Conservation (phyloP, 352 stramenopile genomes). For the Globisporangium barbulae region DNA sequence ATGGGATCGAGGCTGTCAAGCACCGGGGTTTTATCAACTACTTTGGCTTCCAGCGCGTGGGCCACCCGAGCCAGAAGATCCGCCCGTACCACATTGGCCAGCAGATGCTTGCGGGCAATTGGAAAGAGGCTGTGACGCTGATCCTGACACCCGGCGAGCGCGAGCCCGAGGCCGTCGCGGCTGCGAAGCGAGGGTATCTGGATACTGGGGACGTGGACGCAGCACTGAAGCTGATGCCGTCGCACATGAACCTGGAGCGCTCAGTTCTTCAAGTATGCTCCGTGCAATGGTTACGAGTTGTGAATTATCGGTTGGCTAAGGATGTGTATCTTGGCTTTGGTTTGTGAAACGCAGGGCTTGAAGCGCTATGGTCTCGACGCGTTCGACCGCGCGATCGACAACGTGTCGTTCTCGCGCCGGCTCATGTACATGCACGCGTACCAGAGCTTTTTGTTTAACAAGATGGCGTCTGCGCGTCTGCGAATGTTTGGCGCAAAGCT, state of each 20-base stretch:
- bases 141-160: constrained; percentile 38
- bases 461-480: constrained; percentile 51
- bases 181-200: constrained; percentile 47
- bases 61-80: constrained; percentile 35
- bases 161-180: constrained; percentile 29
- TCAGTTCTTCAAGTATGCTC: constrained; percentile 46
- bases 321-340: neutral
- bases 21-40: constrained; percentile 70
- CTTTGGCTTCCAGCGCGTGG: constrained; percentile 81
- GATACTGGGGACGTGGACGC: constrained; percentile 45
- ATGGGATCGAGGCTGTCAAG: constrained; percentile 28
- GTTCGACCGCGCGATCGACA: constrained; percentile 52
- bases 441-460: constrained; percentile 77
- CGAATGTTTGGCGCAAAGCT: constrained; percentile 29
- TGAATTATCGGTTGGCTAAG: neutral
- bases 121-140: constrained; percentile 42
- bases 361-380: constrained; percentile 52
- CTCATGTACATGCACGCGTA: constrained; percentile 78
- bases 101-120: constrained; percentile 60
- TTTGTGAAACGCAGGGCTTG: constrained; percentile 28
- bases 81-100: constrained; percentile 70
- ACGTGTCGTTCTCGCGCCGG: constrained; percentile 52
- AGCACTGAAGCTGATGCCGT: constrained; percentile 52
- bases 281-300: neutral
- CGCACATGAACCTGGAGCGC: constrained; percentile 42